Percentiles rank a stretch among this genome's conserved stretches.
Conservation (phyloP, 1,284 basidiomycete species). For the Rhodofomes roseus region DNA sequence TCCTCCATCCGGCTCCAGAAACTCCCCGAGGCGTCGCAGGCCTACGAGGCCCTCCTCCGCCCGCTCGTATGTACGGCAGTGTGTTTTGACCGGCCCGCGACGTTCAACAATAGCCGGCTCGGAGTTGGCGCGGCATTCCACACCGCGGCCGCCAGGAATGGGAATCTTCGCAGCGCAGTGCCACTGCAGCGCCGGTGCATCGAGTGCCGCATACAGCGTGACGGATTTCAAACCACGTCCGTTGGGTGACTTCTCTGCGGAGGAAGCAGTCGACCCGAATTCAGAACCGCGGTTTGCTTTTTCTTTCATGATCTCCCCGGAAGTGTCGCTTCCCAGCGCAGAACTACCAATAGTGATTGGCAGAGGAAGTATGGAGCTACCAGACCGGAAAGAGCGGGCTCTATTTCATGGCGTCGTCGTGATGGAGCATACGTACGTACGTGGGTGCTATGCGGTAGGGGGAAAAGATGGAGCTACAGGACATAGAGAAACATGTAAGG, state of each 20-base stretch:
- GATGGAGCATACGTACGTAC: background rate
- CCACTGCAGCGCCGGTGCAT: too few relatives aligned
- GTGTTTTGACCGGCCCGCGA: too few relatives aligned
- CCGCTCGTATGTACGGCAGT: too few relatives aligned
- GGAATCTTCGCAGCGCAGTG: background rate
- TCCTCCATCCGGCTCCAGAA: too few relatives aligned
- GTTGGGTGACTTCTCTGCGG: too few relatives aligned
- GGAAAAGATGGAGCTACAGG: background rate
- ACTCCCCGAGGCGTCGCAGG: too few relatives aligned
- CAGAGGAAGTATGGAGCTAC: background rate
- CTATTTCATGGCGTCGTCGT: background rate
- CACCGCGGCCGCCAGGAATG: background rate
- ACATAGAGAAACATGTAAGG: background rate
- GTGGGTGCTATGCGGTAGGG: background rate
- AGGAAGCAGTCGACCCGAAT: background rate
- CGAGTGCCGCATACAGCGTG: background rate
- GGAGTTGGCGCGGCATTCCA: background rate
- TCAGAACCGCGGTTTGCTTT: background rate
- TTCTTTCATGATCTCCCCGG: background rate
- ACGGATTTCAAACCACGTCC: too few relatives aligned
- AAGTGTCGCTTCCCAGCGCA: background rate
- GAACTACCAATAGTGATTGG: background rate
- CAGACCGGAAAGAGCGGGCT: background rate
- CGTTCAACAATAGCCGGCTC: background rate
- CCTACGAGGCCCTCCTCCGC: too few relatives aligned